These are phyloP conservation scores for Ophiostoma angusticollis DNA, from an alignment of 2,329 filamentous ascomycete genomes.

Conservation along the genomic window DNA sequence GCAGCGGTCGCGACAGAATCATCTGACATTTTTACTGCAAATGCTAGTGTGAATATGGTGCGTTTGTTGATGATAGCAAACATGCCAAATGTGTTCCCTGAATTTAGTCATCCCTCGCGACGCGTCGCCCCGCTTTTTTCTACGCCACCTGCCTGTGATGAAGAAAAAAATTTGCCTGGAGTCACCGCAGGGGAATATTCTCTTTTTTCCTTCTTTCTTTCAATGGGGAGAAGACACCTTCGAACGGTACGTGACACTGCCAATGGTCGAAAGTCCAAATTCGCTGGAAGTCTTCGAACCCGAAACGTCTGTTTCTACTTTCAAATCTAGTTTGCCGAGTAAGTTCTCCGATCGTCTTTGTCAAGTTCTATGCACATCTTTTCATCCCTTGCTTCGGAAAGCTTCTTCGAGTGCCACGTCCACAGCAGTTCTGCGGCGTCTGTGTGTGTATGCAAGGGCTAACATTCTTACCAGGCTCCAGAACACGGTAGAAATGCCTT, in stretches of 20 bases:
- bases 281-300: slow-evolving; percentile 16
- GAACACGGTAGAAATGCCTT: slow-evolving; percentile 44
- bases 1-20: too few species aligned
- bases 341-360: too few species aligned
- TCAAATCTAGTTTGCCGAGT: too few species aligned
- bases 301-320: slow-evolving; percentile 2
- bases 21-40: background rate
- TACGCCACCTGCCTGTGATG: slow-evolving; percentile 7
- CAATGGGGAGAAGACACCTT: slow-evolving; percentile 18
- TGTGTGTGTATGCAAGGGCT: background rate
- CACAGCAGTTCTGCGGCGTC: too few species aligned
- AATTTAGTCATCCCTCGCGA: slow-evolving; percentile 2
- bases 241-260: slow-evolving; percentile 16
- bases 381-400: background rate
- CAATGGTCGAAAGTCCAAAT: slow-evolving; percentile 15
- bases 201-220: slow-evolving; percentile 17
- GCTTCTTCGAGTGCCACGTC: too few species aligned
- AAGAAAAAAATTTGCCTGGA: slow-evolving; percentile 15
- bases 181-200: slow-evolving; percentile 1
- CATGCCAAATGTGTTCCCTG: background rate
- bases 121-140: slow-evolving; percentile 5
- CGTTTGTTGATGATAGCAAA: background rate
- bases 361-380: too few species aligned
- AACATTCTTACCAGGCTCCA: background rate
- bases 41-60: background rate